Evolutionary conservation across 2,329 filamentous ascomycete genomes (phyloP).

Genomic region (Canariomyces notabilis): DNA sequence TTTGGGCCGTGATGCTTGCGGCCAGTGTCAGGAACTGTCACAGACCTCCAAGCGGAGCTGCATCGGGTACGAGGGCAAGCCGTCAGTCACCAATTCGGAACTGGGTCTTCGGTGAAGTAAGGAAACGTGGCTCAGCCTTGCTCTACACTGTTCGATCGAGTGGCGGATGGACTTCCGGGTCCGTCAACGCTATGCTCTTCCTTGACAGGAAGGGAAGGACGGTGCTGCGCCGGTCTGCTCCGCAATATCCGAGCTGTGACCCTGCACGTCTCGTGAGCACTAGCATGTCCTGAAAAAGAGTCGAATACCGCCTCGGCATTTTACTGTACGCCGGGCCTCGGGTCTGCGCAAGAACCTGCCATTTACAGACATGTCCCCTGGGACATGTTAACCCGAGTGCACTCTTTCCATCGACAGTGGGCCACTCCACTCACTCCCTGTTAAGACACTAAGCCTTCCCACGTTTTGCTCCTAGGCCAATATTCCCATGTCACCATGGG

Average conservation of each 20-base stretch:
- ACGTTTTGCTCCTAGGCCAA: too few species aligned
- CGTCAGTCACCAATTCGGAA: background rate
- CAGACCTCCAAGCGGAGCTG: background rate
- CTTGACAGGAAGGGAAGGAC: background rate
- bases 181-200: background rate
- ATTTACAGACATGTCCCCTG: background rate
- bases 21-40: background rate
- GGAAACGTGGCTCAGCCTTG: background rate
- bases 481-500: too few species aligned
- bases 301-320: background rate
- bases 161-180: background rate
- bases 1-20: background rate
- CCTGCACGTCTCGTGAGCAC: conserved; percentile 13
- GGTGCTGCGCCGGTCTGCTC: conserved; percentile 17
- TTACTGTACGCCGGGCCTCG: background rate
- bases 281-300: background rate
- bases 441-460: too few species aligned
- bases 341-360: conserved; percentile 1
- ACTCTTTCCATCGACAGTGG: background rate
- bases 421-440: too few species aligned
- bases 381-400: background rate
- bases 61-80: background rate
- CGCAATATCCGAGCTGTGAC: conserved; percentile 15
- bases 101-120: too few species aligned
- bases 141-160: background rate